phyloP scores from a whole-genome alignment of 495 filamentous ascomycete genomes.

The Gamarada debralockiae region DNA sequence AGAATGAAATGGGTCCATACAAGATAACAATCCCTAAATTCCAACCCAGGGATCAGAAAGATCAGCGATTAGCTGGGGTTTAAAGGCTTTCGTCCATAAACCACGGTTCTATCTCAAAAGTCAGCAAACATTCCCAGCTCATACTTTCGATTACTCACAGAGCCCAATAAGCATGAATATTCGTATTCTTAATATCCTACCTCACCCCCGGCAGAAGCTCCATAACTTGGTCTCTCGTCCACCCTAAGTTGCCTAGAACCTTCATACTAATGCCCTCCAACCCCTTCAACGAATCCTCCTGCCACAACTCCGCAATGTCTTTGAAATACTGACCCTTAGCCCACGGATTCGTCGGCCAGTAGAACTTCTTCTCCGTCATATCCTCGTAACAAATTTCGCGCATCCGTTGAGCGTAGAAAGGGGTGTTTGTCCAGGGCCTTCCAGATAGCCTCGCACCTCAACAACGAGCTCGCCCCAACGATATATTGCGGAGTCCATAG shows the following conservation, averaged over 20 bases:
- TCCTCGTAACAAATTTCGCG: constrained; percentile 41
- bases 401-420: constrained; percentile 32
- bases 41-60: too few relatives aligned
- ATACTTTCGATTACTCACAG: constrained; percentile 7
- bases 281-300: constrained; percentile 33
- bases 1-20: too few relatives aligned
- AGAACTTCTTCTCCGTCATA: constrained; percentile 11
- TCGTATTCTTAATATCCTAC: constrained; percentile 41
- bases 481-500: constrained; percentile 10
- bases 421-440: background rate
- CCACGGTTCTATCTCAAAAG: constrained; percentile 3
- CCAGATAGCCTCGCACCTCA: constrained; percentile 19
- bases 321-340: constrained; percentile 26
- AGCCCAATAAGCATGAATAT: constrained; percentile 36
- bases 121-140: background rate
- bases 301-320: background rate
- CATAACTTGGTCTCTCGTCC: constrained; percentile 38
- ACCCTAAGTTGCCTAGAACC: constrained; percentile 35
- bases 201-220: constrained; percentile 42
- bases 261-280: constrained; percentile 10
- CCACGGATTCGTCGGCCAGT: constrained; percentile 13
- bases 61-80: too few relatives aligned
- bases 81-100: constrained; percentile 15
- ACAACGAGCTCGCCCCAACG: constrained; percentile 31
- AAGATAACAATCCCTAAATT: too few relatives aligned